Percentiles rank a stretch among this genome's conserved stretches.
These are phyloP conservation scores for Fusarium nurragi DNA, from an alignment of 2,329 filamentous ascomycete species.

Conservation along the genomic window DNA sequence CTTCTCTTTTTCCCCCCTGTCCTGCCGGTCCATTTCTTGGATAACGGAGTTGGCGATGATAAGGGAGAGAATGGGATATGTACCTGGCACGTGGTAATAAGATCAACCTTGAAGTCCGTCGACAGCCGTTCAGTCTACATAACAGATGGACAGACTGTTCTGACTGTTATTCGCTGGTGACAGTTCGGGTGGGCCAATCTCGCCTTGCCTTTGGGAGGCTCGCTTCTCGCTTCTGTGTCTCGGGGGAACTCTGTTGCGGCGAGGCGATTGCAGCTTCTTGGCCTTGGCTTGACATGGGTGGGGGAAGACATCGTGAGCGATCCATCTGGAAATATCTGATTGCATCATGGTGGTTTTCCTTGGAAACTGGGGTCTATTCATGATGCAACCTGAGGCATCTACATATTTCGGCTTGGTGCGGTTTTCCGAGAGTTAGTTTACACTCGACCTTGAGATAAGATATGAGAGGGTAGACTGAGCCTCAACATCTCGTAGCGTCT, in stretches of 20 bases:
- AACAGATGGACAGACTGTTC: neutral
- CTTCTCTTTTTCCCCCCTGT: neutral
- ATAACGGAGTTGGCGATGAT: conserved; percentile 20
- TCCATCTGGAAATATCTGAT: conserved; percentile 19
- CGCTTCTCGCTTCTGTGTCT: conserved; percentile 10
- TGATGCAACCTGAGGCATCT: neutral
- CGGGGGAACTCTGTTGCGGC: conserved; percentile 32
- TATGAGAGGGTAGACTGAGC: conserved; percentile 1
- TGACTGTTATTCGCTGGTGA: conserved; percentile 12
- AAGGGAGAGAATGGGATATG: neutral
- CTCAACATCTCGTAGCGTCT: conserved; percentile 2
- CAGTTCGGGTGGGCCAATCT: conserved; percentile 1
- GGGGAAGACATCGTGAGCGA: conserved; percentile 28
- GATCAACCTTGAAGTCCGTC: conserved; percentile 20
- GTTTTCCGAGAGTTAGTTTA: too few relatives aligned
- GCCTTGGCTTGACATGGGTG: neutral
- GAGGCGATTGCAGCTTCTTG: conserved; percentile 2
- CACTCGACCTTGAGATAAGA: conserved; percentile 7
- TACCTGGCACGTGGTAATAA: conserved; percentile 9
- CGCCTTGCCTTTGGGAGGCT: conserved; percentile 1
- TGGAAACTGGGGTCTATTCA: neutral
- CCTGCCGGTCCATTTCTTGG: neutral
- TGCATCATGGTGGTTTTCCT: conserved; percentile 27
- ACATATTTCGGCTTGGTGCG: neutral
- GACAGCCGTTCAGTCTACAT: conserved; percentile 9